Percentiles rank a stretch among this genome's conserved stretches.
phyloP scores from a whole-genome alignment of 1,284 basidiomycete species.

The Meira miltonrushii region DNA sequence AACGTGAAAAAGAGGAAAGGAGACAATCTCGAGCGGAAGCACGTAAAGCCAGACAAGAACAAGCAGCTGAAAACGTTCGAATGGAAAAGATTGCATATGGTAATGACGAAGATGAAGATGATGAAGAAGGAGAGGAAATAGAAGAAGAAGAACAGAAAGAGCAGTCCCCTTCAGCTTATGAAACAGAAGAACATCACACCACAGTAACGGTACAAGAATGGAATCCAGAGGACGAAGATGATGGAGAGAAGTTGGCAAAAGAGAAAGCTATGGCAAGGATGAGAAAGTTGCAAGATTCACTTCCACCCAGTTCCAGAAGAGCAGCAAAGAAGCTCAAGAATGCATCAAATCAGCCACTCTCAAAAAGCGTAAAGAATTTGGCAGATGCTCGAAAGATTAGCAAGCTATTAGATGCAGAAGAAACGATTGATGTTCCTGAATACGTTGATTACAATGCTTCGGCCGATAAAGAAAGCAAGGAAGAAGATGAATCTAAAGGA shows the following conservation, averaged over 20 bases:
- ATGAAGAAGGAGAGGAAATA: conserved; percentile 14
- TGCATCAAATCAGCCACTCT: not conserved
- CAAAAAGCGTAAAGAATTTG: not conserved
- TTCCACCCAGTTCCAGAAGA: conserved; percentile 4
- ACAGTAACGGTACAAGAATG: conserved; percentile 29
- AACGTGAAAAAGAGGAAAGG: conserved; percentile 30
- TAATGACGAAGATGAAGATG: conserved; percentile 24
- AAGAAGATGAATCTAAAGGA: not conserved
- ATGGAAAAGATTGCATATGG: conserved; percentile 36
- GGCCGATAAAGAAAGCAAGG: not conserved
- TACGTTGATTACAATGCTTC: not conserved
- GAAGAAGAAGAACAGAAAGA: conserved; percentile 19
- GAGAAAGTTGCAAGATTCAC: not conserved
- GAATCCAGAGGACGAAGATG: conserved; percentile 16
- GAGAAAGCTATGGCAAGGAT: not conserved
- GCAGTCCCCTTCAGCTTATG: conserved; percentile 17
- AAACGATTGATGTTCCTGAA: not conserved
- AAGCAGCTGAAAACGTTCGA: conserved; percentile 43
- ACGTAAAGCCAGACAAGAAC: conserved; percentile 30
- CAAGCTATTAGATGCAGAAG: not conserved
- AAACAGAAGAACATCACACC: conserved; percentile 30
- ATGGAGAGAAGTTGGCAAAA: not conserved
- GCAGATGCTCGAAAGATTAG: not conserved
- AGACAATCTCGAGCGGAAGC: conserved; percentile 33
- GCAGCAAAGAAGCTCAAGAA: conserved; percentile 3